A percentile compares a stretch with the other conserved stretches of the same genome.
Evolutionary conservation across 441 rosid genomes (phyloP).

Genomic region (Viola pubescens): DNA sequence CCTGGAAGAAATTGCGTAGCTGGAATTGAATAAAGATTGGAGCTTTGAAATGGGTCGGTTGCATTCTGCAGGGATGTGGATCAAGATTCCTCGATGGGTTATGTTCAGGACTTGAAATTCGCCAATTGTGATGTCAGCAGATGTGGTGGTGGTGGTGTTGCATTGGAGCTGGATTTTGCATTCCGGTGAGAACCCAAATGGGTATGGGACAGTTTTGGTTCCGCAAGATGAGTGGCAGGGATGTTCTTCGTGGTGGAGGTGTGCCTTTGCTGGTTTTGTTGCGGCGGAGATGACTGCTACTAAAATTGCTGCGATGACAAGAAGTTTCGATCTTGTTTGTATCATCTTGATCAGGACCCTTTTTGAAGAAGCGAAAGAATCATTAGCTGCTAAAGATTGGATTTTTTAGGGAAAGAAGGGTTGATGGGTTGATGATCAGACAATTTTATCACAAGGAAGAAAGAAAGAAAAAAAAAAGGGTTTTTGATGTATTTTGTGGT

Average conservation of each 20-base stretch:
- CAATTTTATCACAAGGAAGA: too few species aligned
- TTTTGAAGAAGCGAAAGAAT: neutral
- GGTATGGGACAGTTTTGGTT: conserved; percentile 22
- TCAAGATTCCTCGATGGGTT: conserved; percentile 32
- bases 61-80: conserved; percentile 40
- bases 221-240: conserved; percentile 30
- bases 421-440: neutral
- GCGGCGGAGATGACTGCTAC: neutral
- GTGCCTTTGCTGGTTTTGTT: neutral
- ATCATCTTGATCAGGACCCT: conserved; percentile 1
- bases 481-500: too few species aligned
- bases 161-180: conserved; percentile 45
- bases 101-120: conserved; percentile 40
- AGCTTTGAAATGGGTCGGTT: conserved; percentile 34
- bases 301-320: neutral
- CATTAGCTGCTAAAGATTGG: neutral
- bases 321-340: neutral
- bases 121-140: conserved; percentile 24
- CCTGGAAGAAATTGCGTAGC: conserved; percentile 30
- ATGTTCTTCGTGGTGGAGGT: neutral
- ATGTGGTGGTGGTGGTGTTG: neutral
- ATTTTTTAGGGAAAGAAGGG: neutral
- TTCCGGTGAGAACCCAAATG: conserved; percentile 48
- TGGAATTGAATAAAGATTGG: conserved; percentile 20
- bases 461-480: too few species aligned